phyloP scores from a whole-genome alignment of 1,139 yeast genomes.

The Arxiozyma slooffiae region DNA sequence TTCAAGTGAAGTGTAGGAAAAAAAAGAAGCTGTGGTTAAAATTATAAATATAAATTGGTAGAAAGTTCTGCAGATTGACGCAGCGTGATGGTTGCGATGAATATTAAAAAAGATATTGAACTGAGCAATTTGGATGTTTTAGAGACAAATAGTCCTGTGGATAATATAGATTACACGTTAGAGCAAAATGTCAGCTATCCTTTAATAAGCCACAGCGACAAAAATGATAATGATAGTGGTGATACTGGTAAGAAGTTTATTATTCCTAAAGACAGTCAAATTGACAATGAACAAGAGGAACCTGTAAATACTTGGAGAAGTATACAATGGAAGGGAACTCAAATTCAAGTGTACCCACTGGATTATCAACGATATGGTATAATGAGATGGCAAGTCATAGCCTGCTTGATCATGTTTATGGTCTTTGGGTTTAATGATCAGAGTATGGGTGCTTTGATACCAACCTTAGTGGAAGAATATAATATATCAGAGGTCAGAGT shows the following conservation, averaged over 20 bases:
- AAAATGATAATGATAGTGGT: no score
- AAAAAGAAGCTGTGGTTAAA: neutral
- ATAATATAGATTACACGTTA: neutral
- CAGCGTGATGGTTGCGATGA: neutral
- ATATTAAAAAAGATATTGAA: conserved; percentile 2
- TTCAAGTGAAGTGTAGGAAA: no score
- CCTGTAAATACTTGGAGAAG: conserved; percentile 3
- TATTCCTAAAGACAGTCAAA: neutral
- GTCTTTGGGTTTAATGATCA: conserved; percentile 31
- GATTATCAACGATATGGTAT: conserved; percentile 20
- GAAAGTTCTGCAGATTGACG: neutral
- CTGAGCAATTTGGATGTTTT: conserved; percentile 7
- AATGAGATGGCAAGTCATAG: conserved; percentile 22
- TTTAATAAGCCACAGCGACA: neutral
- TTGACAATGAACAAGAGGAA: neutral
- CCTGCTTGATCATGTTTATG: conserved; percentile 23
- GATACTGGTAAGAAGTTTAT: neutral
- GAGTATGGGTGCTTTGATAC: conserved; percentile 27
- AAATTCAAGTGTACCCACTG: conserved; percentile 20
- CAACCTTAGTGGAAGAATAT: conserved; percentile 23
- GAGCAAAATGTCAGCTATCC: neutral
- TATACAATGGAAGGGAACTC: conserved; percentile 22
- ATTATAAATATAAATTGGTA: neutral
- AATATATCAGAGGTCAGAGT: conserved; percentile 20
- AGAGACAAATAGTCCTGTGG: neutral